These are phyloP conservation scores for Colletotrichum eleusines DNA, from an alignment of 2,329 filamentous ascomycete species.

Conservation along the genomic window DNA sequence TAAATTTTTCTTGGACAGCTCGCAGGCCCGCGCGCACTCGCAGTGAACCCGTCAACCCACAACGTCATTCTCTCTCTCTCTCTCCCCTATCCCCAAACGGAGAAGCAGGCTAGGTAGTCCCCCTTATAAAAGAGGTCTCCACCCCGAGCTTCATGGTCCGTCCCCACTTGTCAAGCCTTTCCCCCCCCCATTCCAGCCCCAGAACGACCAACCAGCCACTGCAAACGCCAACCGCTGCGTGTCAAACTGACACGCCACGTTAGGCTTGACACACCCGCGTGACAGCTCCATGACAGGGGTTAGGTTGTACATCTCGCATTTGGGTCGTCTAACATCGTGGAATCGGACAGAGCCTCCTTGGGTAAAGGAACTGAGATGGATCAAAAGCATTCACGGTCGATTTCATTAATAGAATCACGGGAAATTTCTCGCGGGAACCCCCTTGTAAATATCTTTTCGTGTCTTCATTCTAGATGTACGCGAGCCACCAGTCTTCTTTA, in stretches of 20 bases:
- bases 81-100: not conserved
- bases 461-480: constrained; percentile 41
- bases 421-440: not conserved
- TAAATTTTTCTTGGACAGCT: constrained; percentile 38
- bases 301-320: not conserved
- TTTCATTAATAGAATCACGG: not conserved
- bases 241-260: constrained; percentile 8
- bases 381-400: not conserved
- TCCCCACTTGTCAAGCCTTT: constrained; percentile 20
- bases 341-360: not conserved
- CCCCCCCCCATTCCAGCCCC: not conserved
- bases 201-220: not conserved
- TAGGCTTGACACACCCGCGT: constrained; percentile 9
- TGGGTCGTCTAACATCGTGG: not conserved
- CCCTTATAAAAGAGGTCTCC: too few relatives aligned
- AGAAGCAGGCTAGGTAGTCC: not conserved
- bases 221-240: constrained; percentile 2
- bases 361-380: too few relatives aligned
- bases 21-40: constrained; percentile 5
- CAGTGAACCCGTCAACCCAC: constrained; percentile 11
- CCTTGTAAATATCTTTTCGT: constrained; percentile 35
- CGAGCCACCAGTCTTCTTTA: constrained; percentile 32
- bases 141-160: not conserved
- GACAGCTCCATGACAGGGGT: constrained; percentile 18
- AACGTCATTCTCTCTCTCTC: constrained; percentile 15